Evolutionary conservation across 139 green algal genomes (phyloP).

Genomic region (Auxenochlorella pyrenoidosa): DNA sequence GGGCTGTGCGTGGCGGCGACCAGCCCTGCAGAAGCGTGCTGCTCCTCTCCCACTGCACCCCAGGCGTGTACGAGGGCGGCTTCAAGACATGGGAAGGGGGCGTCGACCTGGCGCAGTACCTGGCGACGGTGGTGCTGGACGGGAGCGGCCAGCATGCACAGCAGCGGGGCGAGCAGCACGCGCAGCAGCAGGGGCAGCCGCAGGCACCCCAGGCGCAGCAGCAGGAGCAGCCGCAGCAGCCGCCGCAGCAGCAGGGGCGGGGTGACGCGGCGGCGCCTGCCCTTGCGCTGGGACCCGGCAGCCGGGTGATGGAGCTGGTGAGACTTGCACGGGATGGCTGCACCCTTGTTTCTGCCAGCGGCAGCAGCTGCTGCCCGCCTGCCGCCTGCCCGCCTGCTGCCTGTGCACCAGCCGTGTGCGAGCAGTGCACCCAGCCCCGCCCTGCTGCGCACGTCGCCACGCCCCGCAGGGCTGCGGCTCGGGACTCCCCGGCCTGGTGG

Average conservation of each 20-base stretch:
- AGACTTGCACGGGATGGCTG: too few species aligned
- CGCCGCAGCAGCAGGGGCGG: background rate
- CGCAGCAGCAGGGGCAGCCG: background rate
- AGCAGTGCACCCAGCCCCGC: too few species aligned
- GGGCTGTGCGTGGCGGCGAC: too few species aligned
- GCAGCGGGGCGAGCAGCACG: background rate
- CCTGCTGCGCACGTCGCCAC: background rate
- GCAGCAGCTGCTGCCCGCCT: too few species aligned
- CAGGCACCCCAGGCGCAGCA: background rate
- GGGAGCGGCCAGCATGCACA: background rate
- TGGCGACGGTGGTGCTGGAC: constrained; percentile 52
- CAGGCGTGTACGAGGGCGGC: constrained; percentile 65
- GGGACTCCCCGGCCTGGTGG: constrained; percentile 87
- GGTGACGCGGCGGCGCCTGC: background rate
- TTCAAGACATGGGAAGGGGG: constrained; percentile 96
- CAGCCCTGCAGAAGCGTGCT: too few species aligned
- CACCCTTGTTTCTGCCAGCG: background rate
- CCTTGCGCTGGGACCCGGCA: background rate
- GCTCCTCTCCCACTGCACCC: too few species aligned
- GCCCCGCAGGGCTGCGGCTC: constrained; percentile 87
- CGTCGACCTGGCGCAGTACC: constrained; percentile 76
- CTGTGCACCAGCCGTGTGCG: background rate
- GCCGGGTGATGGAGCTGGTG: constrained; percentile 32
- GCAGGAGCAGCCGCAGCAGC: constrained; percentile 5
- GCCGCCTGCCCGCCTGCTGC: background rate